These are phyloP conservation scores for Dactylellina leptospora DNA, from an alignment of 2,329 filamentous ascomycete genomes.

Conservation along the genomic window DNA sequence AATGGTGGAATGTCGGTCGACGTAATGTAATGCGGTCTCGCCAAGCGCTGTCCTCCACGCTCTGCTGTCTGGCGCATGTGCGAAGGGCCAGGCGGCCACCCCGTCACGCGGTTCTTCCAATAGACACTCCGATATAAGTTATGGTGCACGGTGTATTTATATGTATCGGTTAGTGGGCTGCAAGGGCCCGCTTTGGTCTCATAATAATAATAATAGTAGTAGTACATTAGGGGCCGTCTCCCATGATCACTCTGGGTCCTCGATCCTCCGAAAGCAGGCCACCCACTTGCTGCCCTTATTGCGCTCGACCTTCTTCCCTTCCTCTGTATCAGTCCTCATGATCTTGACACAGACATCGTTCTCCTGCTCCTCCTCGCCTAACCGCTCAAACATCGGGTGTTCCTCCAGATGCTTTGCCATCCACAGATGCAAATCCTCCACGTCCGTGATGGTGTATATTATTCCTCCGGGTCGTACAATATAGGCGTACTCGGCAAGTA, in stretches of 20 bases:
- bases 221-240: too few relatives aligned
- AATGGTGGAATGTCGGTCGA: too few relatives aligned
- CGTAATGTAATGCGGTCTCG: too few relatives aligned
- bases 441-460: slow-evolving; percentile 96
- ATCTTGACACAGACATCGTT: slow-evolving; percentile 75
- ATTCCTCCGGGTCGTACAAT: slow-evolving; percentile 82
- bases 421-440: slow-evolving; percentile 91
- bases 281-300: slow-evolving; percentile 92
- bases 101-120: too few relatives aligned
- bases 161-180: too few relatives aligned
- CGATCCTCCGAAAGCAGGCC: slow-evolving; percentile 81
- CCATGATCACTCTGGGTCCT: slow-evolving; percentile 78
- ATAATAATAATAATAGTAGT: neutral
- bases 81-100: too few relatives aligned
- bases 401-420: slow-evolving; percentile 86
- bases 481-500: slow-evolving; percentile 94
- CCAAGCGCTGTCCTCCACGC: too few relatives aligned
- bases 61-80: too few relatives aligned
- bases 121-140: too few relatives aligned
- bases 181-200: neutral
- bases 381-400: slow-evolving; percentile 80
- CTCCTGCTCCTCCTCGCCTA: slow-evolving; percentile 73
- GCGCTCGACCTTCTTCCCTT: slow-evolving; percentile 93
- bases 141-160: too few relatives aligned
- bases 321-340: slow-evolving; percentile 88